Conservation (phyloP, 2,329 filamentous ascomycete species). For the Ceratocystis eucalypticola region DNA sequence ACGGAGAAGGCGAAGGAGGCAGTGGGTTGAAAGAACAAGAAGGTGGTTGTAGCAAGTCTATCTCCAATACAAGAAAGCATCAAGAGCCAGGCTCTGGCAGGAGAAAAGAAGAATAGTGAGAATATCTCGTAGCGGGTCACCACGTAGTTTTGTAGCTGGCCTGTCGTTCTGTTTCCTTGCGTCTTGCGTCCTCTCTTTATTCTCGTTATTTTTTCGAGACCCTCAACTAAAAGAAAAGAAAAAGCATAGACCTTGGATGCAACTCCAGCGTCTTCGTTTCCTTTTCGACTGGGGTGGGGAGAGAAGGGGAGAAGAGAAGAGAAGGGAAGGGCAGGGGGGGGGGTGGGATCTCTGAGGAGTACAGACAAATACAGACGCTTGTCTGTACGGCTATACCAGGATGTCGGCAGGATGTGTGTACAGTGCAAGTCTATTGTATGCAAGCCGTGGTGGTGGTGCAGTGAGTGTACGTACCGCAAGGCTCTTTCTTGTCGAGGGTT, state of each 20-base stretch:
- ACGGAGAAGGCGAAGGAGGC: not conserved
- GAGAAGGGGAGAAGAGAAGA: not conserved
- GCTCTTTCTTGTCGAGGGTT: too few species aligned
- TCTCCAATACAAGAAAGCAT: not conserved
- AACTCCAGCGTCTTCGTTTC: constrained; percentile 17
- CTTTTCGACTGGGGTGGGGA: constrained; percentile 8
- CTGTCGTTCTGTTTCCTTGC: constrained; percentile 6
- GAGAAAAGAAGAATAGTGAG: constrained; percentile 4
- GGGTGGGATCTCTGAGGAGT: not conserved
- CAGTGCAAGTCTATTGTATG: not conserved
- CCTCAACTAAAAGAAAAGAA: not conserved
- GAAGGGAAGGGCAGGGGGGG: not conserved
- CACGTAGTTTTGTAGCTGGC: constrained; percentile 18
- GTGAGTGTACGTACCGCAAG: too few species aligned
- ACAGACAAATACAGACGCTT: constrained; percentile 6
- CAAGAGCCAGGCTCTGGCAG: constrained; percentile 16
- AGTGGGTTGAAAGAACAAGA: not conserved
- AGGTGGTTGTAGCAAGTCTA: not conserved
- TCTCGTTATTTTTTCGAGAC: constrained; percentile 3
- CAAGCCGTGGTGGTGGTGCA: too few species aligned
- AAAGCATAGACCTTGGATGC: constrained; percentile 18
- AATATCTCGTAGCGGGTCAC: constrained; percentile 8
- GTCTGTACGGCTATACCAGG: not conserved
- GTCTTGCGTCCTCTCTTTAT: not conserved
- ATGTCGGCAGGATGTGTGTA: not conserved